Conservation (phyloP, 2,329 filamentous ascomycete genomes). For the Scedosporium apiospermum region DNA sequence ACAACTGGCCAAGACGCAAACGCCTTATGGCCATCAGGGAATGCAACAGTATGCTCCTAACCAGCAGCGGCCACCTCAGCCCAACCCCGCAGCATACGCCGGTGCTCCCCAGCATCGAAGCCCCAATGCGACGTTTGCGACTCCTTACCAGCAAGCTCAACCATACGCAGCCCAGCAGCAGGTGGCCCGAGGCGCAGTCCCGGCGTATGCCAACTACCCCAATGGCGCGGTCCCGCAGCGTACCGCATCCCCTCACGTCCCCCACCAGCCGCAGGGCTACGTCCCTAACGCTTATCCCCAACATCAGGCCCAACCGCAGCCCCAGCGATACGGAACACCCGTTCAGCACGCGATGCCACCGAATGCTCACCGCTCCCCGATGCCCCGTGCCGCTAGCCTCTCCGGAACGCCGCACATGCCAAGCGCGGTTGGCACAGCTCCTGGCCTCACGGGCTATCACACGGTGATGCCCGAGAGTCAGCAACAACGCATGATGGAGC, state of each 20-base stretch:
- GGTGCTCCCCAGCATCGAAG: slow-evolving; percentile 28
- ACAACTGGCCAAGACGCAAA: slow-evolving; percentile 41
- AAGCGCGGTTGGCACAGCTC: slow-evolving; percentile 9
- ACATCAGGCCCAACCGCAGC: slow-evolving; percentile 14
- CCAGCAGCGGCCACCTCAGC: slow-evolving; percentile 28
- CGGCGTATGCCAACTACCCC: slow-evolving; percentile 24
- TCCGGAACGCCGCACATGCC: slow-evolving; percentile 8
- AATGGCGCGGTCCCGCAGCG: slow-evolving; percentile 35
- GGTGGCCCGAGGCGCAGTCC: not conserved
- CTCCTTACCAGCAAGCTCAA: slow-evolving; percentile 24
- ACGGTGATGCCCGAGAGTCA: slow-evolving; percentile 40
- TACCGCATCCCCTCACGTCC: slow-evolving; percentile 35
- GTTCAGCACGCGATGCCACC: not conserved
- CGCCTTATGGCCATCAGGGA: slow-evolving; percentile 41
- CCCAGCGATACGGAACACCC: slow-evolving; percentile 8
- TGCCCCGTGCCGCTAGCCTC: not conserved
- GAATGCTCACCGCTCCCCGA: not conserved
- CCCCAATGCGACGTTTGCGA: slow-evolving; percentile 31
- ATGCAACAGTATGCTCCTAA: slow-evolving; percentile 39
- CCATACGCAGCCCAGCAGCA: slow-evolving; percentile 13
- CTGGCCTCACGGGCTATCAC: slow-evolving; percentile 34
- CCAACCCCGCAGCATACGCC: slow-evolving; percentile 23
- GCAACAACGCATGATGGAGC: slow-evolving; percentile 40
- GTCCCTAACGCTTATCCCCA: slow-evolving; percentile 17
- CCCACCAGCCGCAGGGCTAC: slow-evolving; percentile 19